Evolutionary conservation across 2,329 filamentous ascomycete genomes (phyloP), one percentile per base, ranked within the genome.

Genomic region (Diplodia seriata): DNA sequence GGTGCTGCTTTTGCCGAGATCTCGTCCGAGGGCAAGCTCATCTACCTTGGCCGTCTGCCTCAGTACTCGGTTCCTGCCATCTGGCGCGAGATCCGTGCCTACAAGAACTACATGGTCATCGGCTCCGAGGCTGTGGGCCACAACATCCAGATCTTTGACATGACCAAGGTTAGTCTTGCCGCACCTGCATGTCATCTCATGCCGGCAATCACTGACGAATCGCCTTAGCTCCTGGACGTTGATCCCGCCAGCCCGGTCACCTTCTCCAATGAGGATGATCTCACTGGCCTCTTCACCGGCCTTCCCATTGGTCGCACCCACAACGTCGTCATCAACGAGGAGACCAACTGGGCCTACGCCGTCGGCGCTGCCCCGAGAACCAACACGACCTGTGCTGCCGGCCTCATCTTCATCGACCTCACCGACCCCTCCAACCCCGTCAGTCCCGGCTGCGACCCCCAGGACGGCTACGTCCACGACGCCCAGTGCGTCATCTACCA

Each of bases 141-240:
- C 75, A 84, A 85, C 40, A 83, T 89, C 56, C 87, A 89, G 76
- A 83, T 89, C 76, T 89, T 89, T 72, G 87, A 89, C 76, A 83
- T 88, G 84, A 83, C 80, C 72, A 88, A 83, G 63, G 63, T 66
- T 15, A 49, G 53, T 50, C 8, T 40, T 20, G 3, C 20, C n/a
- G 33, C 33, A 23, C 69, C 70, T 72, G 67, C 33, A 61, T 66
- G 18, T 31, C 23, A 38, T 43, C 4, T 14, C 26, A 36, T 29
- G 5, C 31, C 36, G 40, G 49, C 29, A 47, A 9, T 23, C 11
- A 47, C 14, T 51, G 11, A 66, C 43, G 14, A 15, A 56, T 55
- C 23, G 26, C 40, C 7, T 26, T 56, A 66, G 72, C 72, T 79
- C 15, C 72, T 79, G 23, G 71, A 68, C 20, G 66, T 79, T 49